phyloP scores from a whole-genome alignment of 106 monocot species.

The Allium sativum region DNA sequence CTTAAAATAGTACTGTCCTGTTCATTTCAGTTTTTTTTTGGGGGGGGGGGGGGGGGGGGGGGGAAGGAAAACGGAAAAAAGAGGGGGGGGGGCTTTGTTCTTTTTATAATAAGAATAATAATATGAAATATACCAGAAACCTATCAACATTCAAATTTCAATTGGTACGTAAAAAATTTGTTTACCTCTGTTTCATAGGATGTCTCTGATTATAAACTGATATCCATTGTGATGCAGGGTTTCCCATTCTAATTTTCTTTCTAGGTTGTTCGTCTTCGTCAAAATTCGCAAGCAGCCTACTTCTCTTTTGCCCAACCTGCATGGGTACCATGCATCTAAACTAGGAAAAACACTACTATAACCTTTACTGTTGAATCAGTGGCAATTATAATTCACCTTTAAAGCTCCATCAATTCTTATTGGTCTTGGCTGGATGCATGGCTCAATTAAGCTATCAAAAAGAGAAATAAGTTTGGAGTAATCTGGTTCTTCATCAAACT shows the following conservation, averaged over 20 bases:
- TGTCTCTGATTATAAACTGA: constrained; percentile 90
- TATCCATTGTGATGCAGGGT: constrained; percentile 96
- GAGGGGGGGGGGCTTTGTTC: too few species aligned
- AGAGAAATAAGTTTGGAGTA: constrained; percentile 83
- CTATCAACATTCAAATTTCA: too few species aligned
- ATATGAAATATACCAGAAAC: too few species aligned
- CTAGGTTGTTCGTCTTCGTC: constrained; percentile 94
- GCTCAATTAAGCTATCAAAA: constrained; percentile 80
- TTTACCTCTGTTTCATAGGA: constrained; percentile 96
- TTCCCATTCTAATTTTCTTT: constrained; percentile 87
- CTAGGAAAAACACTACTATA: too few species aligned
- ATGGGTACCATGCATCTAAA: background rate
- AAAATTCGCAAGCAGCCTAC: constrained; percentile 61
- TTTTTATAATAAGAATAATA: too few species aligned
- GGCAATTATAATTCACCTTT: constrained; percentile 37
- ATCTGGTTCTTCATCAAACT: constrained; percentile 95
- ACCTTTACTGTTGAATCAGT: too few species aligned
- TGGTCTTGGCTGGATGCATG: constrained; percentile 56
- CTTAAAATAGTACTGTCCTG: too few species aligned
- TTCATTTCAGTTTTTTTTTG: too few species aligned
- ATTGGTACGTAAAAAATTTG: too few species aligned
- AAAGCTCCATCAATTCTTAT: constrained; percentile 90
- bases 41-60: too few species aligned
- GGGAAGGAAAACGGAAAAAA: too few species aligned
- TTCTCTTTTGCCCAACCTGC: constrained; percentile 91